Evolutionary conservation across 371 early-diverging fungal genomes (phyloP).

Genomic region (Mortierella sp.): DNA sequence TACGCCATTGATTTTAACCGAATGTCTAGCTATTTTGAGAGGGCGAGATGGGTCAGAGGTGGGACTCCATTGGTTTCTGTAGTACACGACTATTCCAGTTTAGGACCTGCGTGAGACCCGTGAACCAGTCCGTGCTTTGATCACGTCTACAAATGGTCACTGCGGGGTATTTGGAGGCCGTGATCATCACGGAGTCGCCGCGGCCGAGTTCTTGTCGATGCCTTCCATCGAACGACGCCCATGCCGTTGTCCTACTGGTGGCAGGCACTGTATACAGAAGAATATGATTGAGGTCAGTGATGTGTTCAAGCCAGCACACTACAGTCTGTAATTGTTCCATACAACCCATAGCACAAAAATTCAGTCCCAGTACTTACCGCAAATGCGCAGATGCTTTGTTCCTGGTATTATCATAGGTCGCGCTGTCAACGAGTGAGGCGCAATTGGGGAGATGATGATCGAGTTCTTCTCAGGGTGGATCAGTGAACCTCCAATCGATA

Average conservation of each 20-base stretch:
- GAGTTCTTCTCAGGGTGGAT: constrained; percentile 66
- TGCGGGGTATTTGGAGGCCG: constrained; percentile 64
- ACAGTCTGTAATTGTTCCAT: neutral
- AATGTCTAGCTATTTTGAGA: too few species aligned
- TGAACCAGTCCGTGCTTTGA: constrained; percentile 63
- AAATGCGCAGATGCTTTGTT: constrained; percentile 49
- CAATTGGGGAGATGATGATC: constrained; percentile 67
- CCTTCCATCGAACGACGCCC: constrained; percentile 71
- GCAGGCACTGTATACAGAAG: constrained; percentile 33
- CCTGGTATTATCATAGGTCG: constrained; percentile 68
- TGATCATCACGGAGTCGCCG: constrained; percentile 68
- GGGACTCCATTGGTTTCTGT: constrained; percentile 42
- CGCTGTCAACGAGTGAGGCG: constrained; percentile 68
- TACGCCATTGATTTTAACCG: too few species aligned
- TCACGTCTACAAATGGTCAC: constrained; percentile 69
- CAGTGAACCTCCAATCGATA: constrained; percentile 65
- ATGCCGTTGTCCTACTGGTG: constrained; percentile 53
- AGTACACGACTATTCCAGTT: constrained; percentile 59
- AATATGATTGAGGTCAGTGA: too few species aligned
- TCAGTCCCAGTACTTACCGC: constrained; percentile 27
- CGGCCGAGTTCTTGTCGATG: constrained; percentile 62
- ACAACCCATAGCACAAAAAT: too few species aligned
- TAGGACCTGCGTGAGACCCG: constrained; percentile 55
- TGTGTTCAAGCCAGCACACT: too few species aligned
- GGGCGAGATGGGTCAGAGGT: constrained; percentile 17